Conservation (phyloP, 2,329 filamentous ascomycete species). For the Penicillium sp. region DNA sequence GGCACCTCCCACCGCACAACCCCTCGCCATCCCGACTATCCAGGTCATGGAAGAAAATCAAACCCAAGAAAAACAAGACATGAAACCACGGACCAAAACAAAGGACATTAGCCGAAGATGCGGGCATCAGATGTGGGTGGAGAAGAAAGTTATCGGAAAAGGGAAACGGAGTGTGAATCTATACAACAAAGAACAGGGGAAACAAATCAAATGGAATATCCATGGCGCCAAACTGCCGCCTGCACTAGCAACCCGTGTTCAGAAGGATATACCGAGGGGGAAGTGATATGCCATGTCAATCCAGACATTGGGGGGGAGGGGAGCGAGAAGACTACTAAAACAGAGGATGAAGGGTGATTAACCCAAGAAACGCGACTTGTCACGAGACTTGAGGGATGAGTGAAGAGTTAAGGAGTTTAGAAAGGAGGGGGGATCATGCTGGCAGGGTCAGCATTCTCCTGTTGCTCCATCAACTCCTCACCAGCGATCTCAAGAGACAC, state of each 20-base stretch:
- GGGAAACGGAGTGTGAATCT: conserved; percentile 13
- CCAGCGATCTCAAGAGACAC: conserved; percentile 85
- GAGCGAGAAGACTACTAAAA: conserved; percentile 49
- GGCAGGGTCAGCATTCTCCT: conserved; percentile 57
- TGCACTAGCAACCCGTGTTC: conserved; percentile 36
- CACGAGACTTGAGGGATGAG: conserved; percentile 11
- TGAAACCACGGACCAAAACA: conserved; percentile 23
- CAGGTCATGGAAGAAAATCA: conserved; percentile 26
- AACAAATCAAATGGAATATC: conserved; percentile 24
- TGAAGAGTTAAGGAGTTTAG: conserved; percentile 32
- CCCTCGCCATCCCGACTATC: conserved; percentile 23
- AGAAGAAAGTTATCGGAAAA: conserved; percentile 21
- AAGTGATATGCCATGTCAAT: conserved; percentile 32
- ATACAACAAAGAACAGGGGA: conserved; percentile 10
- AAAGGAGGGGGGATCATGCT: conserved; percentile 52
- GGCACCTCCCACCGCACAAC: conserved; percentile 21
- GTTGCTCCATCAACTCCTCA: conserved; percentile 85
- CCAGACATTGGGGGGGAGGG: conserved; percentile 36
- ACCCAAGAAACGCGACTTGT: conserved; percentile 16
- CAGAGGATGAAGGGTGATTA: conserved; percentile 36
- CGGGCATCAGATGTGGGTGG: conserved; percentile 26
- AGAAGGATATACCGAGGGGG: conserved; percentile 32
- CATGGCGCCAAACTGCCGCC: conserved; percentile 40
- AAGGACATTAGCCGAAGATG: conserved; percentile 15
- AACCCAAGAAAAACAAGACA: conserved; percentile 23